Conservation (phyloP, 257 asterid genomes). For the Nicotiana noctiflora region DNA sequence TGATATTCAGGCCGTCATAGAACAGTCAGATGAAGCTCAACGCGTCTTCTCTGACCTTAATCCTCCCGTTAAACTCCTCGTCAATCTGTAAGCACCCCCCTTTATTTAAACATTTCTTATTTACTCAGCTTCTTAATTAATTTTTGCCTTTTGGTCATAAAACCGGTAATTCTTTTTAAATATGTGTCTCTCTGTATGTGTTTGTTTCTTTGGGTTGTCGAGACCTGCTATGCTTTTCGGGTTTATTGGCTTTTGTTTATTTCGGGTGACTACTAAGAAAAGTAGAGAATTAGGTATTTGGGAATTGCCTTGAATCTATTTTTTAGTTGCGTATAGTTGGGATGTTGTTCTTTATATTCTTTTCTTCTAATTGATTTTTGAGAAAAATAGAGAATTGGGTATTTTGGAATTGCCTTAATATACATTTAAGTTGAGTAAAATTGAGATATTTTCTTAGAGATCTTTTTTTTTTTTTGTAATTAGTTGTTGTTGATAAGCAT, state of each 20-base stretch:
- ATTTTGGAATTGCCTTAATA: neutral
- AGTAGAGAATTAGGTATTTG: neutral
- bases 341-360: no score
- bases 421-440: neutral
- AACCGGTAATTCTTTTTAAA: neutral
- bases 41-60: conserved; percentile 54
- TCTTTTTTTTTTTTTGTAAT: neutral
- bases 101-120: neutral
- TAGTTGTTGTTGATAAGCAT: neutral
- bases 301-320: neutral
- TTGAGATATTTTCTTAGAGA: neutral
- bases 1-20: conserved; percentile 85
- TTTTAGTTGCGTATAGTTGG: no score
- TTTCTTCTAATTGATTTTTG: neutral
- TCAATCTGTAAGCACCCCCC: conserved; percentile 45
- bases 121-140: neutral
- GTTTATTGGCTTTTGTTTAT: neutral
- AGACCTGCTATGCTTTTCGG: neutral
- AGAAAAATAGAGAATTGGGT: neutral
- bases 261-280: no score
- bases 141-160: neutral
- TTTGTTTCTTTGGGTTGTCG: no score
- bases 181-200: no score
- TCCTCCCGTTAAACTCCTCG: conserved; percentile 49
- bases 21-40: conserved; percentile 78